Evolutionary conservation across 2,329 filamentous ascomycete genomes (phyloP), one percentile per base, ranked within the genome.

Genomic region (Exophiala sp.): DNA sequence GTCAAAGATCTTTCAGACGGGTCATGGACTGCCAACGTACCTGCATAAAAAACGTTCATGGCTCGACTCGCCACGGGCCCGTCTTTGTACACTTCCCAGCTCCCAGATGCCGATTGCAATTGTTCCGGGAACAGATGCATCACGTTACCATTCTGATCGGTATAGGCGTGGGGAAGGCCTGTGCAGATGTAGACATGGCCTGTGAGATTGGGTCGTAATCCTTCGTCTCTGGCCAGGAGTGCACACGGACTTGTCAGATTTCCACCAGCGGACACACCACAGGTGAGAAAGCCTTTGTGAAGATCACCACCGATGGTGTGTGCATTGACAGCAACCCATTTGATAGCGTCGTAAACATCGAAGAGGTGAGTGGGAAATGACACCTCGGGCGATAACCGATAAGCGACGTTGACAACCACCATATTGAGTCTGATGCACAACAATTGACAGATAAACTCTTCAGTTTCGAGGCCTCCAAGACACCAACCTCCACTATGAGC

Each of bases 321-420:
- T 0, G 52, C 35, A 33, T 60, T 62, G 36, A 58, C 47, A 1
- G 39, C 47, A 48, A 63, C 66, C 65, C 66, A 68, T 63, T 65
- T 68, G 0, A 69, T 62, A 3, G 62, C 55, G 33, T 65, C 63
- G 64, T 65, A 68, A 9, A 59, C 62, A 24, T 67, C 65, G 34
- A 63, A 62, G 35, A 64, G 61, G 1, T 59, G 58, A 0, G 63
- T 53, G 2, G 50, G 59, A 52, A 50, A 62, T 3, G 35, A 33
- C 24, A 52, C 43, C 33, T 60, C 61, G 12, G 61, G 61, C n/a
- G 57, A 52, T 12, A 63, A 51, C 4, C 59, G 57, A 35, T 62
- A 62, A 41, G 42, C 61, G 32, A 62, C 52, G 41, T 50, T 59
- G 43, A 62, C 48, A 18, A 60, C 43, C 14, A 62, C 42, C 6